Base-by-base conservation (phyloP, 129 eudicot species). In the Artemisia argyi region DNA sequence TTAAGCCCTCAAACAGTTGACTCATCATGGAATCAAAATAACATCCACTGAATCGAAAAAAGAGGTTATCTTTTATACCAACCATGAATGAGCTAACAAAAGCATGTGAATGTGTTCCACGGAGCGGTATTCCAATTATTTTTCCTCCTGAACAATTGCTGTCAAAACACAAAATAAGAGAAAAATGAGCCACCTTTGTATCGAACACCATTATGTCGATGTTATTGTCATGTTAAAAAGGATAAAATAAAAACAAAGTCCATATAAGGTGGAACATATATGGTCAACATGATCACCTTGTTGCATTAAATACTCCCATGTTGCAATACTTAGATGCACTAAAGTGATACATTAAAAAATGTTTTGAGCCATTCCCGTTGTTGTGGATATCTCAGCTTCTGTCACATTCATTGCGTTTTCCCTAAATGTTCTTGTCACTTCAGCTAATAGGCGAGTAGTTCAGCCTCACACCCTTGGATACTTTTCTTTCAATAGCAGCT, bases 101-200 rank as follows among this genome's bases (percentile, higher is more conserved):
- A 18, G 98, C 98, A 85, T 94, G 98, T 11, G 98, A 94, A 94
- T 94, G 98, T 51, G 98, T 94, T 81, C 98, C 98, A 69, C 92
- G 88, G 19, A 94, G 87, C 7, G 98, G 98, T 69, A 94, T 94
- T 79, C 98, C 98, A 82, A 94, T 90, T 75, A 94, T 72, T 85
- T 83, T 90, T 61, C 98, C 98, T 73, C 97, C 98, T 78, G 92
- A 92, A 62, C 92, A 96, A 84, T 94, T 94, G 87, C 98, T 94
- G 88, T 72, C 42, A 84, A 59, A 61, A 78, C 65, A 67, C 60
- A 11, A 64, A 60, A 76, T 48, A 53, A 49, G 53, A 35, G 69
- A 13, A n/a, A 28, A 22, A 76, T 71, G 13, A 79, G 62, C 26
- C 39, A 10, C 54, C 69, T 54, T 42, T 46, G n/a, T 57, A 65